Conservation (phyloP, 768 basidiomycete species). For the Lentinula detonsa region DNA sequence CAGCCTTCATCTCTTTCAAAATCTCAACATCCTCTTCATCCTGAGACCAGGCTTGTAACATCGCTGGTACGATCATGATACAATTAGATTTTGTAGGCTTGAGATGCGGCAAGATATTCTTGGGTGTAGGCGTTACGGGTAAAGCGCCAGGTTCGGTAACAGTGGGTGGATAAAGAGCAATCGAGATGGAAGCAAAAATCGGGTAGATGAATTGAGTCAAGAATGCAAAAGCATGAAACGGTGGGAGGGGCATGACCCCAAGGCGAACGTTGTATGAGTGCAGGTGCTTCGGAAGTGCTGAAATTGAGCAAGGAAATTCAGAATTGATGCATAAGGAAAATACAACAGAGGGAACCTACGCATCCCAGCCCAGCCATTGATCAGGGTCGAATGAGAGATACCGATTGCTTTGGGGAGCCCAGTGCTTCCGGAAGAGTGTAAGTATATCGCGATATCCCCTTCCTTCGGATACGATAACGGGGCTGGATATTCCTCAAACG, state of each 20-base stretch:
- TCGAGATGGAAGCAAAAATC: conserved; percentile 9
- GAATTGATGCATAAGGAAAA: background rate
- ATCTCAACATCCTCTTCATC: conserved; percentile 13
- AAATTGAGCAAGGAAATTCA: background rate
- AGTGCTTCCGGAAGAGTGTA: conserved; percentile 28
- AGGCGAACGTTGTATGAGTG: conserved; percentile 2
- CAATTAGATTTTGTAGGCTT: conserved; percentile 10
- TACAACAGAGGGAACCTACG: background rate
- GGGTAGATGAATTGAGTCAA: conserved; percentile 13
- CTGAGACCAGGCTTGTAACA: conserved; percentile 16
- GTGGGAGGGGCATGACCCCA: conserved; percentile 13
- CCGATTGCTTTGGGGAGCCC: conserved; percentile 24
- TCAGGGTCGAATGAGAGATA: conserved; percentile 9
- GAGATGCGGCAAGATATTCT: conserved; percentile 15
- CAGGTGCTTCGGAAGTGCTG: background rate
- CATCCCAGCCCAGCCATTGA: conserved; percentile 13
- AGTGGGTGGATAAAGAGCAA: conserved; percentile 21
- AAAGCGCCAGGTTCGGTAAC: conserved; percentile 8
- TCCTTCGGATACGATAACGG: conserved; percentile 3
- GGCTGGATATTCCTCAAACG: conserved; percentile 5
- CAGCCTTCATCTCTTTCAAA: conserved; percentile 12
- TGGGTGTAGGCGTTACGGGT: conserved; percentile 15
- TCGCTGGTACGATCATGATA: conserved; percentile 15
- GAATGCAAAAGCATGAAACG: conserved; percentile 16
- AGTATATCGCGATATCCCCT: conserved; percentile 12